A percentile compares a stretch with the other conserved stretches of the same genome.
phyloP scores from a whole-genome alignment of 768 basidiomycete species.

The Trametes meyenii region DNA sequence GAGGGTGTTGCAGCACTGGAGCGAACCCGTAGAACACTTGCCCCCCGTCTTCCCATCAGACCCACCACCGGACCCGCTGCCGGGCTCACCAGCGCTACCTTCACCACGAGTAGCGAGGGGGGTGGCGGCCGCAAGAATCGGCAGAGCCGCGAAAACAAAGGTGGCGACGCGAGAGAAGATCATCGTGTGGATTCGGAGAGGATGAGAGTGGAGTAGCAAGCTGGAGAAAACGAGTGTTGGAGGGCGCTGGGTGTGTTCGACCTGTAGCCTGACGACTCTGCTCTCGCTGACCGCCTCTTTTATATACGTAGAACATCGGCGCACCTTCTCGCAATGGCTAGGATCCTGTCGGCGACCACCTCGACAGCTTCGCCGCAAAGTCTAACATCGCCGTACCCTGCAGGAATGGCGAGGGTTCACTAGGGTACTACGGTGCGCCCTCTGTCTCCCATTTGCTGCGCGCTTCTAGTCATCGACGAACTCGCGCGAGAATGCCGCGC shows the following conservation, averaged over 20 bases:
- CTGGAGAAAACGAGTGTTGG: neutral
- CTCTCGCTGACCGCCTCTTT: neutral
- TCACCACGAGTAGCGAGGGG: constrained; percentile 12
- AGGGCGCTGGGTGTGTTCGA: neutral
- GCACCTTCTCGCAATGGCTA: too few species aligned
- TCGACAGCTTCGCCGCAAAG: neutral
- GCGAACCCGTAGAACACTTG: constrained; percentile 9
- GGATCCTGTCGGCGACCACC: neutral
- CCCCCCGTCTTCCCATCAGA: neutral
- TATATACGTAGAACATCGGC: neutral
- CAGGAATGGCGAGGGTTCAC: too few species aligned
- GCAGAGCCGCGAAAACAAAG: constrained; percentile 10
- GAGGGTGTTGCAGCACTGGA: constrained; percentile 15
- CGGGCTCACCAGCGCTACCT: neutral
- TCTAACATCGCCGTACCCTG: neutral
- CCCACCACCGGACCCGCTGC: too few species aligned
- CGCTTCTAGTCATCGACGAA: too few species aligned
- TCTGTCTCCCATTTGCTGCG: too few species aligned
- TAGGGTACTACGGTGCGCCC: too few species aligned
- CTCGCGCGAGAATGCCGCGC: too few species aligned
- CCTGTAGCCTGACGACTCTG: constrained; percentile 1
- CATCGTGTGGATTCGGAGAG: neutral
- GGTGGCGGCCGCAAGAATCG: constrained; percentile 22
- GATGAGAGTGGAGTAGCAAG: neutral
- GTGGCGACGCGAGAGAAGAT: constrained; percentile 18